These are phyloP conservation scores for Neurospora tetrasperma DNA, from an alignment of 495 filamentous ascomycete species.

Conservation along the genomic window DNA sequence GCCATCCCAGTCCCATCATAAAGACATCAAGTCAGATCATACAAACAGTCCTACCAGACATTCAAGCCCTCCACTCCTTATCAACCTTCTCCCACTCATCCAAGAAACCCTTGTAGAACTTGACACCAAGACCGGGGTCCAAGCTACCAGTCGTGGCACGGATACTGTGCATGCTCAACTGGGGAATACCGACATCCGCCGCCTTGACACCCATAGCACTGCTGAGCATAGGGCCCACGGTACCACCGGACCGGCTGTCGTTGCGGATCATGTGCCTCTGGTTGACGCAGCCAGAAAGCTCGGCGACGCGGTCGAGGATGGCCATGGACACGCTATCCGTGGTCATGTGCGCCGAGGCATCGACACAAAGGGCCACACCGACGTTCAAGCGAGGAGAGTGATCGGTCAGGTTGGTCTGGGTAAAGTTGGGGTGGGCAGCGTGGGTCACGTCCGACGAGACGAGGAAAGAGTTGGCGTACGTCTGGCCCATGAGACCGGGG, in stretches of 20 bases:
- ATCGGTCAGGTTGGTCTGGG: constrained; percentile 65
- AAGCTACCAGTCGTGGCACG: constrained; percentile 78
- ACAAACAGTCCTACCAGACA: neutral
- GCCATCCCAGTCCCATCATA: neutral
- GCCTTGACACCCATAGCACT: constrained; percentile 71
- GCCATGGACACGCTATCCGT: constrained; percentile 75
- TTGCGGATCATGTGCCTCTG: constrained; percentile 96
- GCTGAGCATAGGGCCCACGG: constrained; percentile 88
- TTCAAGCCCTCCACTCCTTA: constrained; percentile 51
- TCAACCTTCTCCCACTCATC: constrained; percentile 84
- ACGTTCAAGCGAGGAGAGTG: constrained; percentile 86
- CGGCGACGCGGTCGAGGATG: constrained; percentile 63
- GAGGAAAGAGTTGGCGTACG: constrained; percentile 87
- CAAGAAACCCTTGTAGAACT: constrained; percentile 83
- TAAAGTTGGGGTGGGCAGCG: constrained; percentile 91
- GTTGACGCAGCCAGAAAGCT: constrained; percentile 54
- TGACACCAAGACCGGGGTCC: constrained; percentile 82
- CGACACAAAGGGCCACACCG: constrained; percentile 73
- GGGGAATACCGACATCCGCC: constrained; percentile 83
- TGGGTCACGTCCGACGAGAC: constrained; percentile 90
- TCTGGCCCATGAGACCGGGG: constrained; percentile 64
- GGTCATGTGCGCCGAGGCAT: constrained; percentile 87
- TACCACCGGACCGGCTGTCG: constrained; percentile 77
- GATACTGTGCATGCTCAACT: constrained; percentile 91
- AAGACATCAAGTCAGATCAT: neutral